Conservation (phyloP, 2,329 filamentous ascomycete species). For the Monilinia aucupariae region DNA sequence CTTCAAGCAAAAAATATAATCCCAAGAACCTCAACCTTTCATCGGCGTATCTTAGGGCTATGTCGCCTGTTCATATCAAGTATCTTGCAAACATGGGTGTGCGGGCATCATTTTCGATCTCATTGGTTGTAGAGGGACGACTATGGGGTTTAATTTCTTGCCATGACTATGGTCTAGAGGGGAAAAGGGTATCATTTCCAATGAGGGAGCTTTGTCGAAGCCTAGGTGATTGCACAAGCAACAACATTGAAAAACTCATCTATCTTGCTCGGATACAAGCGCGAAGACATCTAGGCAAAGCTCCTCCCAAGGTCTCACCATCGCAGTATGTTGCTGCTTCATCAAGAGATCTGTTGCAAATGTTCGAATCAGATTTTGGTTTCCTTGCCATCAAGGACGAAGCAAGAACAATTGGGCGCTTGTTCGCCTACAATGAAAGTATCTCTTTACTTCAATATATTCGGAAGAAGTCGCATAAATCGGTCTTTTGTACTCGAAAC, state of each 20-base stretch:
- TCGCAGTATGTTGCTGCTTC: constrained; percentile 23
- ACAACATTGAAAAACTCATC: constrained; percentile 23
- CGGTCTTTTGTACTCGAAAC: constrained; percentile 73
- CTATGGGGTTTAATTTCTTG: constrained; percentile 86
- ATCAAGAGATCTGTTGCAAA: constrained; percentile 22
- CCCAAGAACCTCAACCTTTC: constrained; percentile 68
- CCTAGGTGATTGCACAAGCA: constrained; percentile 49
- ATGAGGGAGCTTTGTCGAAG: constrained; percentile 74
- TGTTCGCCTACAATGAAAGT: constrained; percentile 77
- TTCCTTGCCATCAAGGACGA: constrained; percentile 78
- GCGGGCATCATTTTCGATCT: constrained; percentile 88
- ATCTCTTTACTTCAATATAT: constrained; percentile 81
- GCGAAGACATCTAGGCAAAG: constrained; percentile 15
- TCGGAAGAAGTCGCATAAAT: constrained; percentile 65
- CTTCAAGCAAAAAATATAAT: constrained; percentile 66
- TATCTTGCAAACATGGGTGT: constrained; percentile 86
- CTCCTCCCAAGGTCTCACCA: constrained; percentile 16
- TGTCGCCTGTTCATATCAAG: constrained; percentile 86
- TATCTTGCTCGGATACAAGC: constrained; percentile 19
- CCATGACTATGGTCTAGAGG: constrained; percentile 69
- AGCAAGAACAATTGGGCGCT: constrained; percentile 73
- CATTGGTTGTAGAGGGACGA: constrained; percentile 78
- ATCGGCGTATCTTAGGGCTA: constrained; percentile 72
- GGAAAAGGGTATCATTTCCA: constrained; percentile 41
- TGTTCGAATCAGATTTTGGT: constrained; percentile 45